Evolutionary conservation across 495 filamentous ascomycete species (phyloP).

Genomic region (Pseudoneurospora amorphoporcata): DNA sequence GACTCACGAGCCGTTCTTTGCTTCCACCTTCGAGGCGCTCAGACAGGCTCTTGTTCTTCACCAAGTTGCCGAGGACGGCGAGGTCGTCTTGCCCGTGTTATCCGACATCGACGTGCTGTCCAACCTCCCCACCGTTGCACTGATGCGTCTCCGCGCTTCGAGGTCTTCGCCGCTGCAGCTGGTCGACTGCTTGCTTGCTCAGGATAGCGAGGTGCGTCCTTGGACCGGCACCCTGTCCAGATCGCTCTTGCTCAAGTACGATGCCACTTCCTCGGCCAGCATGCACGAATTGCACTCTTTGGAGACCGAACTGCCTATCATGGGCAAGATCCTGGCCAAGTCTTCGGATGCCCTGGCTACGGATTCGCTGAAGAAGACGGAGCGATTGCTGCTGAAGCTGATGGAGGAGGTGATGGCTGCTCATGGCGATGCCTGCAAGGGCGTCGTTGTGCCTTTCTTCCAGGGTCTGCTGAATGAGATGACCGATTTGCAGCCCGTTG

Average conservation of each 20-base stretch:
- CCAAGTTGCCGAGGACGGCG: slow-evolving; percentile 12
- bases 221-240: slow-evolving; percentile 45
- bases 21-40: slow-evolving; percentile 53
- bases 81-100: slow-evolving; percentile 5
- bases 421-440: slow-evolving; percentile 20
- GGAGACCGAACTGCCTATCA: slow-evolving; percentile 51
- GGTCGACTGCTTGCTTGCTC: slow-evolving; percentile 33
- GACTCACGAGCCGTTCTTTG: slow-evolving; percentile 43
- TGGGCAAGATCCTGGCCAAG: slow-evolving; percentile 44
- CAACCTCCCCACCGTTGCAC: slow-evolving; percentile 29
- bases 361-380: slow-evolving; percentile 37
- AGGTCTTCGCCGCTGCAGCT: slow-evolving; percentile 29
- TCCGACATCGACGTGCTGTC: slow-evolving; percentile 35
- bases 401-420: slow-evolving; percentile 37
- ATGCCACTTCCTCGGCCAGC: slow-evolving; percentile 40
- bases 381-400: slow-evolving; percentile 36
- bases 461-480: slow-evolving; percentile 5
- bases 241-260: slow-evolving; percentile 46
- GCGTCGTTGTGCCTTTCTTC: slow-evolving; percentile 4
- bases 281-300: slow-evolving; percentile 54
- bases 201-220: slow-evolving; percentile 26
- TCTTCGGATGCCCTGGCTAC: slow-evolving; percentile 36
- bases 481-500: neutral
- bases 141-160: slow-evolving; percentile 34
- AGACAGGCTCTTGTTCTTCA: slow-evolving; percentile 50